These are phyloP conservation scores for Oxytropis ochrocephala DNA, from an alignment of 306 rosid genomes.

Conservation along the genomic window DNA sequence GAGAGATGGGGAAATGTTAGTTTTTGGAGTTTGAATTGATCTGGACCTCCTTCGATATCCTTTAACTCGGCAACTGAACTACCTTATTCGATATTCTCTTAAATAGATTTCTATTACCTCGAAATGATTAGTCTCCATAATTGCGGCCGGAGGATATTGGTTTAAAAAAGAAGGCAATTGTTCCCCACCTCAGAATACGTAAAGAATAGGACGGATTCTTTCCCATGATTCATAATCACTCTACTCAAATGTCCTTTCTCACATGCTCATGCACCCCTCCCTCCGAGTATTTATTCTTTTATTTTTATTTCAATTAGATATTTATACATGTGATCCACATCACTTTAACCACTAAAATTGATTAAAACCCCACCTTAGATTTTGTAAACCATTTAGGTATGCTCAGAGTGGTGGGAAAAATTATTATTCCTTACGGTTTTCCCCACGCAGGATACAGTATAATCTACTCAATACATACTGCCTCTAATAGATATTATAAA, in stretches of 20 bases:
- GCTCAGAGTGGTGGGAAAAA: background rate
- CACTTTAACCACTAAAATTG: background rate
- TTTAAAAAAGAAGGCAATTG: background rate
- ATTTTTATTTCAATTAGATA: too few species aligned
- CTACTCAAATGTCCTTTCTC: background rate
- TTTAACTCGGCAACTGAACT: too few species aligned
- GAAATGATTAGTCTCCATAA: too few species aligned
- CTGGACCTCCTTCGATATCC: too few species aligned
- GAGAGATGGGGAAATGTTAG: too few species aligned
- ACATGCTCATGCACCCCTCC: background rate
- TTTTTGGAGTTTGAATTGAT: too few species aligned
- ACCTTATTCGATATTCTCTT: too few species aligned
- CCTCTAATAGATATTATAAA: too few species aligned
- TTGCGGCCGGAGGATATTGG: too few species aligned
- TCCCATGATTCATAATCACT: background rate
- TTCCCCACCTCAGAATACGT: constrained; percentile 3
- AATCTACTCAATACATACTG: background rate
- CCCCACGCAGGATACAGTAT: background rate
- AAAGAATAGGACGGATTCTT: background rate
- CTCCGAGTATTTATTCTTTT: background rate
- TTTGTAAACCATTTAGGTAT: background rate
- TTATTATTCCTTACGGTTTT: background rate
- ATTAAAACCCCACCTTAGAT: background rate
- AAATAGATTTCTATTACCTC: too few species aligned
- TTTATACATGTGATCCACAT: background rate